A percentile compares a stretch with the other conserved stretches of the same genome.
phyloP scores from a whole-genome alignment of 129 eudicot species.

The Saposhnikovia divaricata region DNA sequence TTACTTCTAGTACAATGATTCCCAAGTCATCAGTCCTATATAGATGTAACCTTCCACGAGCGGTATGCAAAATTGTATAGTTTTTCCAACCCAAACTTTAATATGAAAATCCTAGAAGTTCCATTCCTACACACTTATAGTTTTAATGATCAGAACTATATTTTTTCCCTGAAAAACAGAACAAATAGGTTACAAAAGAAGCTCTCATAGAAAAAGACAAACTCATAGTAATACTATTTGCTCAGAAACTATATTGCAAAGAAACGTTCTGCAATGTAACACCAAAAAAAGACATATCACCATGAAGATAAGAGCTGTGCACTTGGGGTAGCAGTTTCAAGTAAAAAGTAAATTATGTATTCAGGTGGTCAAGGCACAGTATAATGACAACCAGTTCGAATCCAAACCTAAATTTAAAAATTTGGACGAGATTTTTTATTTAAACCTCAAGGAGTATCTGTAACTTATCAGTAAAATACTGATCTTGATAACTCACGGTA shows the following conservation, averaged over 20 bases:
- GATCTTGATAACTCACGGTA: neutral
- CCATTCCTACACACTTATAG: neutral
- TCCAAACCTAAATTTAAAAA: neutral
- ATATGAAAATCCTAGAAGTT: neutral
- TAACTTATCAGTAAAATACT: neutral
- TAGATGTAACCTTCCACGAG: neutral
- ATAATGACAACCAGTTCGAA: neutral
- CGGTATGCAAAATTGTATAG: neutral
- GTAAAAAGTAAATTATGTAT: neutral
- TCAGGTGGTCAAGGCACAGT: neutral
- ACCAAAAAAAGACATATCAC: neutral
- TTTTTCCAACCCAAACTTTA: neutral
- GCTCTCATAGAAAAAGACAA: no score
- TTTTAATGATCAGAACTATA: neutral
- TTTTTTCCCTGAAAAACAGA: neutral
- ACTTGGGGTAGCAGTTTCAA: no score
- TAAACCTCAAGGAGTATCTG: neutral
- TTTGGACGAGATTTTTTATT: neutral
- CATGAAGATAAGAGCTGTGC: neutral
- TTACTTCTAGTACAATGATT: neutral
- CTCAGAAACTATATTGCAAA: no score
- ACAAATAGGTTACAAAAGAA: neutral
- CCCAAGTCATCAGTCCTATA: neutral
- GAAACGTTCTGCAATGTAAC: no score
- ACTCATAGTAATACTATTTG: no score